Conservation (phyloP, 2,329 filamentous ascomycete species). For the Colletotrichum lupini region DNA sequence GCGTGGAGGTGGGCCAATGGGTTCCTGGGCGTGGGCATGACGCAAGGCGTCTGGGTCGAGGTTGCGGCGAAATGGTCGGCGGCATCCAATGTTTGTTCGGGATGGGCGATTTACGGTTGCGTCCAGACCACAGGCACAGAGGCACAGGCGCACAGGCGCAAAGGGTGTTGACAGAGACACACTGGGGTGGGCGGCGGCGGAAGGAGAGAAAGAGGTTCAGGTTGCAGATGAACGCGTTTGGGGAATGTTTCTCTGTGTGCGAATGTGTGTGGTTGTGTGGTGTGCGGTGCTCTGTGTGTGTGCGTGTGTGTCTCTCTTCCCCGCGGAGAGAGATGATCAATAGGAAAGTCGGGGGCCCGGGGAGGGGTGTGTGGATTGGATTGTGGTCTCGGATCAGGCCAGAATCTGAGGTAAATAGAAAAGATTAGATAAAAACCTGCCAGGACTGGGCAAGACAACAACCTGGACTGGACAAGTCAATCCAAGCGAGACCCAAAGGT, state of each 20-base stretch:
- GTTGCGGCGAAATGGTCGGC: constrained; percentile 30
- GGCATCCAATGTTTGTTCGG: constrained; percentile 34
- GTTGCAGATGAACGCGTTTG: constrained; percentile 16
- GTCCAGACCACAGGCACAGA: constrained; percentile 23
- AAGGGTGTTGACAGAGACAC: constrained; percentile 10
- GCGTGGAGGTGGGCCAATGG: constrained; percentile 33
- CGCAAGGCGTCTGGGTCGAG: constrained; percentile 32
- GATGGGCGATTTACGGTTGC: constrained; percentile 30
- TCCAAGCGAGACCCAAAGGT: background rate
- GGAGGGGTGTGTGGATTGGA: constrained; percentile 2
- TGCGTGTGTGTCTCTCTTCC: background rate
- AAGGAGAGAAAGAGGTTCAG: constrained; percentile 13
- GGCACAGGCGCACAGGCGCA: background rate
- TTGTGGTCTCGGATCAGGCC: constrained; percentile 18
- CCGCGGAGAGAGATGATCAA: constrained; percentile 6
- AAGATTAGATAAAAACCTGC: background rate
- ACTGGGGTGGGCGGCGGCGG: constrained; percentile 10
- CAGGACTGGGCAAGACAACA: background rate
- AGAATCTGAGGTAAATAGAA: background rate
- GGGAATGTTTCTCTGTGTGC: constrained; percentile 15
- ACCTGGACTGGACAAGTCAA: background rate
- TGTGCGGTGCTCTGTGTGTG: background rate
- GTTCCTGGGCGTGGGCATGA: constrained; percentile 34
- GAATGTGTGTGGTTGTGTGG: background rate
- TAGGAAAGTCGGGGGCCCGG: background rate